Base-by-base conservation (phyloP, 2,329 filamentous ascomycete species). In the Claviceps cyperi region DNA sequence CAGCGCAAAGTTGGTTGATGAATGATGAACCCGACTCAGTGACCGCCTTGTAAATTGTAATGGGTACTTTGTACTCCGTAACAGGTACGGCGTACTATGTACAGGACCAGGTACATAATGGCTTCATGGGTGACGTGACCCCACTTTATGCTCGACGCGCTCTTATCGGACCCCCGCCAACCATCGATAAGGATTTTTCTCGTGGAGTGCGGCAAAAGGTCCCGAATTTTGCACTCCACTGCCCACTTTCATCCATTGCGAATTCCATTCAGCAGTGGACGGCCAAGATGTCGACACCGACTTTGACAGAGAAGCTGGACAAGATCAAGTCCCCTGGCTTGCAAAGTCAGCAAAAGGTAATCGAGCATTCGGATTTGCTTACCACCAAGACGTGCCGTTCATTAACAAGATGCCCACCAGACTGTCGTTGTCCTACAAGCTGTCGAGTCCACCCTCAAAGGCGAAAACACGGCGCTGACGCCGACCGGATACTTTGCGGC, bases 281-380 rank as follows among this genome's bases (percentile, higher is more conserved):
- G 55, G 59, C 59, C 56, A 53, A 54, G 53, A 57, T 59, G 59
- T 63, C 70, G 59, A 71, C 74, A 55, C 63, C 70, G 59, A 71
- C 74, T 56, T 62, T 97, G 62, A 81, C 85, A 66, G 91, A 95
- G 74, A 94, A 89, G 75, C 80, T 98, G 66, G 86, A 91, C 72
- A 96, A 94, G 78, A 96, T 97, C 68, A 86, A 92, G 70, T 92
- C 86, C 64, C 92, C 92, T 51, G 95, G 94, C 69, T 80, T 96
- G 61, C 87, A 97, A 69, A 95, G 86, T 66, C 90, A 96, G 71
- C 82, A 94, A 67, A 88, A 90, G 78, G 89, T 92, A 72, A 58
- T 73, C 39, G 28, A 32, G 11, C 28, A 32, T 32, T 11, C 28
- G 28, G 3, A 13, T 13, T 28, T n/a, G 17, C 22, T 32, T 32